These are phyloP conservation scores for Polytolypa hystricis DNA, from an alignment of 2,329 filamentous ascomycete genomes.

Conservation along the genomic window DNA sequence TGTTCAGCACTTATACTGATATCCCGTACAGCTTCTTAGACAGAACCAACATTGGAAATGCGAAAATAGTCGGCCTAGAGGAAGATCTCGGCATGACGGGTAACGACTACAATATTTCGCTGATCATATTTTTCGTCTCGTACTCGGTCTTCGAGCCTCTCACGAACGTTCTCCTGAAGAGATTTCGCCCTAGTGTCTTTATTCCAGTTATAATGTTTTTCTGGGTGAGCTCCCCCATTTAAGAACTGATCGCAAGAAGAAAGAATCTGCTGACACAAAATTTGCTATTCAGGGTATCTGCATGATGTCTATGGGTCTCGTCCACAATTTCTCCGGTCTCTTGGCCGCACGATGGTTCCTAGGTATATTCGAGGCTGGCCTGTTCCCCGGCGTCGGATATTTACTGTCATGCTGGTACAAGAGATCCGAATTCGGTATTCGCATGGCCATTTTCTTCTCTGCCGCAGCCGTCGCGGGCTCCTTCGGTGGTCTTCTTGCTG, in stretches of 20 bases:
- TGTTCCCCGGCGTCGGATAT: slow-evolving; percentile 19
- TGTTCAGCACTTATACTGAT: too few species aligned
- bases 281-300: slow-evolving; percentile 27
- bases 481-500: slow-evolving; percentile 71
- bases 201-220: slow-evolving; percentile 40
- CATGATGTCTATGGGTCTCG: slow-evolving; percentile 36
- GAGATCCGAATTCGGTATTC: slow-evolving; percentile 60
- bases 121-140: slow-evolving; percentile 32
- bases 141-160: slow-evolving; percentile 31
- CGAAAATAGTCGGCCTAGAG: slow-evolving; percentile 21
- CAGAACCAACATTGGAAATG: slow-evolving; percentile 29
- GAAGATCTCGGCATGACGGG: slow-evolving; percentile 18
- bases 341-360: slow-evolving; percentile 39
- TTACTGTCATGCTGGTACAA: slow-evolving; percentile 52
- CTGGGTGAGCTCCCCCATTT: slow-evolving; percentile 13
- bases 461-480: slow-evolving; percentile 67
- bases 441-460: slow-evolving; percentile 68
- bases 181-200: slow-evolving; percentile 41
- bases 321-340: slow-evolving; percentile 36
- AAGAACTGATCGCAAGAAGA: neutral
- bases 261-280: neutral
- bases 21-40: slow-evolving; percentile 12
- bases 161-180: slow-evolving; percentile 35
- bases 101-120: slow-evolving; percentile 25
- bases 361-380: slow-evolving; percentile 22